Conservation (phyloP, 2,329 filamentous ascomycete genomes). For the Botrytis pseudocinerea region DNA sequence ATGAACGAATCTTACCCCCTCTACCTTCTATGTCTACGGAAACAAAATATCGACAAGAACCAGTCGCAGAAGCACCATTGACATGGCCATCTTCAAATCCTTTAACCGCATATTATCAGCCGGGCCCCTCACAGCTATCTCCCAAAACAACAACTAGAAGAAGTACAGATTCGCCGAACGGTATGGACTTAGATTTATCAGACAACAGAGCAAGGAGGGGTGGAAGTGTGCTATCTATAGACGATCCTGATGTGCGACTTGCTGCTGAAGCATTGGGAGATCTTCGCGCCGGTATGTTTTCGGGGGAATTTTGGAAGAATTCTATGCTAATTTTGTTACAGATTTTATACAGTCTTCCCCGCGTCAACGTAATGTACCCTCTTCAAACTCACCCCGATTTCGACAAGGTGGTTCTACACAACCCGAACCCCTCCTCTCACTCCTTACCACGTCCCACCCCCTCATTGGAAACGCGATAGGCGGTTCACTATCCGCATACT, state of each 20-base stretch:
- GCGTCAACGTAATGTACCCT: slow-evolving; percentile 36
- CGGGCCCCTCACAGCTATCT: slow-evolving; percentile 38
- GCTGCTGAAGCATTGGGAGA: slow-evolving; percentile 77
- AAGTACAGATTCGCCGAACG: slow-evolving; percentile 34
- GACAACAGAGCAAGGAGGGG: slow-evolving; percentile 37
- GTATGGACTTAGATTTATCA: slow-evolving; percentile 39
- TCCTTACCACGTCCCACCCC: slow-evolving; percentile 86
- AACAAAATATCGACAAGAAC: slow-evolving; percentile 30
- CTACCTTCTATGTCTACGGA: slow-evolving; percentile 35
- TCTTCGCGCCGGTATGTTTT: slow-evolving; percentile 65
- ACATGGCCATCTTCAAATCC: slow-evolving; percentile 41
- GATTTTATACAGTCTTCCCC: slow-evolving; percentile 67
- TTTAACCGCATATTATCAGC: slow-evolving; percentile 40
- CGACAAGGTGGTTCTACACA: slow-evolving; percentile 41
- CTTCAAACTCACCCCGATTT: slow-evolving; percentile 43
- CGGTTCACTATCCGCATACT: slow-evolving; percentile 81
- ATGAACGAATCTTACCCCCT: slow-evolving; percentile 40
- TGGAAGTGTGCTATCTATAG: slow-evolving; percentile 47
- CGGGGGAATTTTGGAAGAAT: not conserved
- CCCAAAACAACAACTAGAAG: slow-evolving; percentile 32
- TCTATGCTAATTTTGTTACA: slow-evolving; percentile 39
- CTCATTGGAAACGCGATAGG: slow-evolving; percentile 83
- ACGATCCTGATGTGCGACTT: slow-evolving; percentile 67
- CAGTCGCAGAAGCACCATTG: slow-evolving; percentile 31
- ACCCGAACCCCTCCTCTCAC: slow-evolving; percentile 77